Evolutionary conservation across 2,329 filamentous ascomycete genomes (phyloP), one percentile per base, ranked within the genome.

Genomic region (Colletotrichum navitas): DNA sequence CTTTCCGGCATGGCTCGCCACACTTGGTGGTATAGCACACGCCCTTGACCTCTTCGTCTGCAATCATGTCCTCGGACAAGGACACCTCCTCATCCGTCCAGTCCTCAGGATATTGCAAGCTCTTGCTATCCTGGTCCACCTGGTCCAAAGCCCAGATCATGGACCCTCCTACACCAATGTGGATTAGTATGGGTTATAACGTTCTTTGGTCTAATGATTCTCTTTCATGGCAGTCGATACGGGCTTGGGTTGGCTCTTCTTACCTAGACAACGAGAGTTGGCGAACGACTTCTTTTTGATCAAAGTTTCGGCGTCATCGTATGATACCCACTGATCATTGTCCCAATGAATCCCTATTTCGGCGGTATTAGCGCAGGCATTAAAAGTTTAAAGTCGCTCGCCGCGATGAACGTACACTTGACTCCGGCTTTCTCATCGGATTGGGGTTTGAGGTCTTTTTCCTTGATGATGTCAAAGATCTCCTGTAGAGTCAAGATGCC

Each of bases 11-110:
- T 1, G 59, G 72, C 16, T 62, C 64, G 51, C 73, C 73, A 61
- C 79, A 80, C 11, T 76, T 72, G 29, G 76, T 76, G 5, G 72
- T 76, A 41, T 77, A 76, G 68, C 78, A 78, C 4, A 63, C 68
- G 14, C 69, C 64, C 34, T 71, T 66, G n/a, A 62, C 73, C 1
- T 63, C 69, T 21, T 71, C 49, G 29, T 74, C 72, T 7, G 47
- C 18, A 34, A 58, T 49, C 54, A 66, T 51, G 11, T 66, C 63
- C 39, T 51, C 18, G 58, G 24, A 41, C 18, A 26, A 69, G 24
- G 58, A 71, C 7, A 51, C 12, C 10, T 67, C 55, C 24, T 72
- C 64, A 24, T 71, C 73, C 29, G 34, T 41, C 39, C 39, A 72
- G 58, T 41, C 67, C 66, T 72, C 49, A 60, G 49, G 62, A 54